Conservation (phyloP, 768 basidiomycete genomes). For the Termitomyces sp. region DNA sequence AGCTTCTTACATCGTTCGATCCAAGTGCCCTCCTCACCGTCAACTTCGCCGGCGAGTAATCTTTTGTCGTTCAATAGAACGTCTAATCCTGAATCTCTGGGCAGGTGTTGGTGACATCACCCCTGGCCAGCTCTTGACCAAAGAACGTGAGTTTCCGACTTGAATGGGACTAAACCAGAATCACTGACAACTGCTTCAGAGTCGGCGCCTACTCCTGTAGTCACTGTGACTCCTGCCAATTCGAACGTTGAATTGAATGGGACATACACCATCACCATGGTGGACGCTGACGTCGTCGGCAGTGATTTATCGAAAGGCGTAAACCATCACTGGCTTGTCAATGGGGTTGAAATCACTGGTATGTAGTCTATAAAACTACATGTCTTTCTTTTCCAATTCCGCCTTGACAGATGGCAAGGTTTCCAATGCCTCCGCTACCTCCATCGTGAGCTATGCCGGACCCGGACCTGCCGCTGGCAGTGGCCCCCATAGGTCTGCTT, state of each 20-base stretch:
- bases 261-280: conserved; percentile 69
- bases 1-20: conserved; percentile 54
- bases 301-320: conserved; percentile 52
- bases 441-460: conserved; percentile 66
- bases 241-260: conserved; percentile 41
- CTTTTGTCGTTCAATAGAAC: background rate
- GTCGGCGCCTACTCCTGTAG: conserved; percentile 47
- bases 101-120: conserved; percentile 42
- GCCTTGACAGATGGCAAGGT: conserved; percentile 30
- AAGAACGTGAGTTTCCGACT: conserved; percentile 45
- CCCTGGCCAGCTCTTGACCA: conserved; percentile 56
- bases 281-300: conserved; percentile 70
- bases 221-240: conserved; percentile 51
- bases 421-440: conserved; percentile 38
- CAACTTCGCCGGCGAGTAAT: conserved; percentile 37
- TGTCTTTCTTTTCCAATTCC: background rate
- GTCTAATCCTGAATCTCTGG: conserved; percentile 1
- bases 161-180: background rate
- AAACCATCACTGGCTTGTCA: conserved; percentile 81
- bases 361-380: background rate
- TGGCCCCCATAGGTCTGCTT: conserved; percentile 66
- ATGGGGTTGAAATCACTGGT: conserved; percentile 53
- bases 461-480: conserved; percentile 67
- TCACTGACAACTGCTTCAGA: conserved; percentile 36
- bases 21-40: conserved; percentile 58